Percentiles rank a stretch among this genome's conserved stretches.
These are phyloP conservation scores for Thelonectria discophora DNA, from an alignment of 2,329 filamentous ascomycete species.

Conservation along the genomic window DNA sequence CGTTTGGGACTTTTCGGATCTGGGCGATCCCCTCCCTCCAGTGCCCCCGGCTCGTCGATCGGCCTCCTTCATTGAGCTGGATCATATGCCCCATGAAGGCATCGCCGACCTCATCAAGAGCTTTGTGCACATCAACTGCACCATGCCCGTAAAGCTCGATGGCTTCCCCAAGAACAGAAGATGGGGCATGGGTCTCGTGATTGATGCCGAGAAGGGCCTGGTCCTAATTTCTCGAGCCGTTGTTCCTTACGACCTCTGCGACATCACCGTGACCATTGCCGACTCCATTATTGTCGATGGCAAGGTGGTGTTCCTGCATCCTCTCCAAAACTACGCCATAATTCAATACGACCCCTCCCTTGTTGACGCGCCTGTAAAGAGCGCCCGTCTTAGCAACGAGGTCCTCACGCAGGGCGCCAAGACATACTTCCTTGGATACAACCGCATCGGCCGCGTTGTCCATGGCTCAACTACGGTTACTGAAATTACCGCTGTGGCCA, in stretches of 20 bases:
- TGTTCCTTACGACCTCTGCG: conserved; percentile 95
- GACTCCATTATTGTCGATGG: conserved; percentile 95
- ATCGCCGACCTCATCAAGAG: conserved; percentile 94
- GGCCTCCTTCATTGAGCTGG: conserved; percentile 91
- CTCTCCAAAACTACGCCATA: conserved; percentile 95
- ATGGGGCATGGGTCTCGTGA: conserved; percentile 95
- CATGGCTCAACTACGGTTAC: conserved; percentile 95
- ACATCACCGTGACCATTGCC: conserved; percentile 94
- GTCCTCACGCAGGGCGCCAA: conserved; percentile 92
- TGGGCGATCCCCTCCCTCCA: conserved; percentile 82
- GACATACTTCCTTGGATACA: conserved; percentile 98
- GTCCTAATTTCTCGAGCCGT: conserved; percentile 94
- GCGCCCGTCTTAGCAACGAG: conserved; percentile 81
- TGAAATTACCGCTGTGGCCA: conserved; percentile 95
- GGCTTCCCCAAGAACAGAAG: conserved; percentile 96
- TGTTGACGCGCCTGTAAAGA: conserved; percentile 93
- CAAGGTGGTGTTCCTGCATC: conserved; percentile 95
- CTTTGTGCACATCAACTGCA: conserved; percentile 92
- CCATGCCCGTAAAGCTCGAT: conserved; percentile 94
- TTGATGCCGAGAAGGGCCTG: conserved; percentile 94
- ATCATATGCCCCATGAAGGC: conserved; percentile 85
- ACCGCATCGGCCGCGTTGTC: conserved; percentile 92
- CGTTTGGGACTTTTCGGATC: conserved; percentile 91
- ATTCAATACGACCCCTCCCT: conserved; percentile 93
- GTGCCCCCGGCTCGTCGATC: conserved; percentile 75